Evolutionary conservation across 257 asterid genomes (phyloP), one percentile per base, ranked within the genome.

Genomic region (Thymus mandschuricus): DNA sequence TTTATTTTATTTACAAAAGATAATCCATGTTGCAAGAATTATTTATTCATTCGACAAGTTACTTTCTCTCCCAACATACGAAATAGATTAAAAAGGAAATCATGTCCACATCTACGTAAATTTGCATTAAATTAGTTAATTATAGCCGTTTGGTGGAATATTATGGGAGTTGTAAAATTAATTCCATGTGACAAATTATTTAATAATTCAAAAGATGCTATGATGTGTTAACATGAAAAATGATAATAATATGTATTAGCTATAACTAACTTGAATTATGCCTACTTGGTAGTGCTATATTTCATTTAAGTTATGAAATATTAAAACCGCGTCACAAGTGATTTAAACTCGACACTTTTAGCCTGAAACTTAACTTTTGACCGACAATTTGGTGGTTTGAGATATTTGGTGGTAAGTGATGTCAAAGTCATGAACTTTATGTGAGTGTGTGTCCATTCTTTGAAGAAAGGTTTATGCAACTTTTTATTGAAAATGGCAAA

Each of bases 41-140:
- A 41, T 51, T 15, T 30, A 2, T 45, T 15, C 1, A 31, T 38
- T 41, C 34, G 2, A 9, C 10, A 33, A 34, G 64, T 49, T 67
- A 35, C 61, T 55, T 60, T 64, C 3, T 63, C 73, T 64, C 64
- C 13, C 55, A 9, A 72, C 33, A 51, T 56, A 62, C 68, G 55
- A 50, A 28, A 57, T 49, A 59, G 6, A 38, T 38, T 5, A 38
- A 38, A 49, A 45, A 40, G 12, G 34, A 61, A 40, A n/a, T 60
- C 40, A 27, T 4, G 41, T 38, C 7, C 6, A 4, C 41, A 38
- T 38, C 41, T 38, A 21, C 6, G 41, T 38, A 38, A 38, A 4
- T 38, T 38, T 38, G 41, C 41, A 38, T 38, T 38, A 38, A 4
- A 3, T 38, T 38, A 4, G 6, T 38, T 38, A 38, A 38, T 38